A percentile compares a stretch with the other conserved stretches of the same genome.
phyloP scores from a whole-genome alignment of 2,329 filamentous ascomycete genomes.

The Cercospora sp. region DNA sequence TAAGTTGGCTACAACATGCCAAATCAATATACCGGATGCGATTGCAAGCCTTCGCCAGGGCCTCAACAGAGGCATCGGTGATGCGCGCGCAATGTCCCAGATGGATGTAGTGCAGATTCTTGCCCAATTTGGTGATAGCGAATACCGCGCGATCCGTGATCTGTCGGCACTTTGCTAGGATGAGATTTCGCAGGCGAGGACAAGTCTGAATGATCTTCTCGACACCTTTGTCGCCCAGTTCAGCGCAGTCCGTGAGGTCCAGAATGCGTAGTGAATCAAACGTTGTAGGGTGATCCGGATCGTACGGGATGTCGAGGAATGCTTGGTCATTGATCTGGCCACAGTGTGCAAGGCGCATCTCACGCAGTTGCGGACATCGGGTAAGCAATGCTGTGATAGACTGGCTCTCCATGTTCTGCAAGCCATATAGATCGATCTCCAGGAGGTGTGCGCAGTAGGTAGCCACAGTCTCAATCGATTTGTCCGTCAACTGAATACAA shows the following conservation, averaged over 20 bases:
- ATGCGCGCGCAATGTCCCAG: constrained; percentile 90
- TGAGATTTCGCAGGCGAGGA: constrained; percentile 85
- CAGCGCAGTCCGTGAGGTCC: constrained; percentile 84
- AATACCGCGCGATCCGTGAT: constrained; percentile 87
- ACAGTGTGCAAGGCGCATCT: constrained; percentile 84
- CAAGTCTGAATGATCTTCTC: constrained; percentile 84
- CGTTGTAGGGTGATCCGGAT: constrained; percentile 48
- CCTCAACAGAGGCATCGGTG: constrained; percentile 83
- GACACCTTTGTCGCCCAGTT: constrained; percentile 82
- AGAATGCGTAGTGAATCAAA: constrained; percentile 91
- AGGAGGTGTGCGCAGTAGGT: constrained; percentile 87
- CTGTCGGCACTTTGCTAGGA: constrained; percentile 89
- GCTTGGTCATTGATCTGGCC: constrained; percentile 81
- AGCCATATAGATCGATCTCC: constrained; percentile 92
- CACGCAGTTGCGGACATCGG: constrained; percentile 79
- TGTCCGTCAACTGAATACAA: constrained; percentile 79
- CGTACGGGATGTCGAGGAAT: constrained; percentile 73
- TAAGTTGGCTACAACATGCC: constrained; percentile 88
- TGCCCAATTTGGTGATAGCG: constrained; percentile 84
- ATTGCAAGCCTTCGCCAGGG: constrained; percentile 81
- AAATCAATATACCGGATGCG: constrained; percentile 96
- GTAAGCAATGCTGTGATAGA: constrained; percentile 79
- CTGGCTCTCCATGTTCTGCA: constrained; percentile 74
- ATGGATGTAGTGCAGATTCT: constrained; percentile 96
- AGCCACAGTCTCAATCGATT: constrained; percentile 81